Base-by-base conservation (phyloP, 805 yeast genomes). In the Citeromyces nyonsensis region DNA sequence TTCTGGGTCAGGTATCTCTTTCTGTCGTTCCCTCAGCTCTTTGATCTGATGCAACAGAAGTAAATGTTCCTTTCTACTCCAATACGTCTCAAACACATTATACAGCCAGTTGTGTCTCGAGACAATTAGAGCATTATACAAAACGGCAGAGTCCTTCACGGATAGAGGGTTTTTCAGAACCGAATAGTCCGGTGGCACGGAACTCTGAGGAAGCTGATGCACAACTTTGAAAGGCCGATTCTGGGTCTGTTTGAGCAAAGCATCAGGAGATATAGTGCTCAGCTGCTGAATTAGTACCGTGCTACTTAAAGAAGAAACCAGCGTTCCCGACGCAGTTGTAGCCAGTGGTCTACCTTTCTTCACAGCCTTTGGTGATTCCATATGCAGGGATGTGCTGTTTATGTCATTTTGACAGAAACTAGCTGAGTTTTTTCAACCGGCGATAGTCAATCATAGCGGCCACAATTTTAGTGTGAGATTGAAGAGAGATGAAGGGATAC, bases 41-140 rank as follows among this genome's bases (percentile, higher is more conserved):
- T 66, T 33, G 76, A 79, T 38, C 79, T 72, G 77, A 63, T 12
- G 33, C 27, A 30, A 5, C 34, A 35, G 22, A 18, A 18, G 22
- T 5, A 18, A 7, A 12, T 27, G 29, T 20, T 56, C 60, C 35
- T 54, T 47, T 36, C 57, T 44, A 3, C 57, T 52, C 95, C 96
- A 88, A 43, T 74, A 83, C 30, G 78, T 60, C 37, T 70, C 71
- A 44, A 88, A 85, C 65, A 84, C 70, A 25, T 66, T 65, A 52
- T 74, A 45, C 38, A 76, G 49, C 81, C 82, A 69, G 28, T 73
- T 59, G 40, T 65, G 66, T 25, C 97, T 59, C 0, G 96, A 86
- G 26, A 69, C 68, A 44, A 79, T 64, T 34, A 86, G 52, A 0
- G 95, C 74, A 22, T 71, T 63, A 44, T 79, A 78, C 6, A 81